Evolutionary conservation across 2,329 filamentous ascomycete genomes (phyloP).

Genomic region (Rhinocladiella mackenziei): DNA sequence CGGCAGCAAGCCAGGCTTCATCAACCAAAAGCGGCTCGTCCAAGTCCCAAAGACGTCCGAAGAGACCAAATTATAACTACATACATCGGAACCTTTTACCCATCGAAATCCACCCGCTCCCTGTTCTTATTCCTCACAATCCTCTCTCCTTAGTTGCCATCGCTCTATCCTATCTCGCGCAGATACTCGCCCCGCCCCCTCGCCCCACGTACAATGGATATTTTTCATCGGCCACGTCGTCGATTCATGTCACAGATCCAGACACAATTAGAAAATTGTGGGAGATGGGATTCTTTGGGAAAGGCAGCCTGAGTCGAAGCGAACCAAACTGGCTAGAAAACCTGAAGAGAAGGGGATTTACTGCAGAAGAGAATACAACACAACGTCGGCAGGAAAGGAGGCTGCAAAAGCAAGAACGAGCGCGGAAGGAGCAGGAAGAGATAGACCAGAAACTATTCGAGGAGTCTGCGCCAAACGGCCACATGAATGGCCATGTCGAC

Average conservation of each 20-base stretch:
- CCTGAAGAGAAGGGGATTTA: constrained; percentile 71
- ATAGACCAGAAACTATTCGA: constrained; percentile 67
- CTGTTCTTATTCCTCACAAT: constrained; percentile 85
- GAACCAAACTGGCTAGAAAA: constrained; percentile 89
- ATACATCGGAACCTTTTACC: constrained; percentile 81
- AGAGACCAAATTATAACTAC: constrained; percentile 60
- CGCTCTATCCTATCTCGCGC: constrained; percentile 69
- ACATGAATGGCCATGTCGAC: constrained; percentile 5
- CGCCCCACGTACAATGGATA: constrained; percentile 64
- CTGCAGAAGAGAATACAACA: constrained; percentile 77
- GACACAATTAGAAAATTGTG: constrained; percentile 75
- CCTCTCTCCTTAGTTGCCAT: constrained; percentile 82
- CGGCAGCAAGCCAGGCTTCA: constrained; percentile 20
- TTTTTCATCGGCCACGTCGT: constrained; percentile 77
- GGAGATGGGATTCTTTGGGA: constrained; percentile 97
- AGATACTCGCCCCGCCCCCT: constrained; percentile 62
- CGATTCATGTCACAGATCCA: constrained; percentile 76
- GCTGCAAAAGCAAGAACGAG: constrained; percentile 84
- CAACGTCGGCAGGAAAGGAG: constrained; percentile 74
- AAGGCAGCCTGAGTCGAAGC: constrained; percentile 86
- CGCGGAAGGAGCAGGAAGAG: constrained; percentile 77
- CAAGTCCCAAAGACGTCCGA: constrained; percentile 29
- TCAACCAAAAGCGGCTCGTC: constrained; percentile 14
- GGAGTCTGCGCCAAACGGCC: constrained; percentile 38
- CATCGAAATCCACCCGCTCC: constrained; percentile 75